phyloP scores from a whole-genome alignment of 768 basidiomycete species.

The Boletus subcaerulescens region DNA sequence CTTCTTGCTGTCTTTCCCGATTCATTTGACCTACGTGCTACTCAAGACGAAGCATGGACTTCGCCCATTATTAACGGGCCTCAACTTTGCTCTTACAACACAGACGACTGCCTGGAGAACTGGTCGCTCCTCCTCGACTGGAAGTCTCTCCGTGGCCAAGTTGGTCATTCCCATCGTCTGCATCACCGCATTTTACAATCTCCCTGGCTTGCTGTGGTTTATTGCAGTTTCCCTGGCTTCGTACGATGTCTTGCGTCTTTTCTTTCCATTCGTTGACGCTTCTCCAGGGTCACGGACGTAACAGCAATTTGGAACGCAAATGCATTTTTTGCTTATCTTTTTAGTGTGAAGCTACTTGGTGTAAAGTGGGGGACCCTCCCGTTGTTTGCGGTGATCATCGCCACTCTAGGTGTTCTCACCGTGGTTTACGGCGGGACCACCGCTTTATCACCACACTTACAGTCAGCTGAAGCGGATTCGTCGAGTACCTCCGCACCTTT shows the following conservation, averaged over 20 bases:
- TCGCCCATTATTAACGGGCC: constrained; percentile 46
- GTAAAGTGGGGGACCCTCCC: constrained; percentile 62
- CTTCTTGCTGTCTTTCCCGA: constrained; percentile 74
- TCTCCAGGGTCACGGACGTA: constrained; percentile 70
- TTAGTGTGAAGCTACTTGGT: constrained; percentile 70
- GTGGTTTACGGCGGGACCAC: constrained; percentile 79
- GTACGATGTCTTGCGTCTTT: constrained; percentile 41
- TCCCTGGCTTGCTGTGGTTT: constrained; percentile 75
- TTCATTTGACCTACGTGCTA: constrained; percentile 71
- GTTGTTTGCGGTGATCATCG: constrained; percentile 71
- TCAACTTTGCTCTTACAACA: constrained; percentile 46
- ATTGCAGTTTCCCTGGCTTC: constrained; percentile 64
- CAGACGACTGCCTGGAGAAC: constrained; percentile 18
- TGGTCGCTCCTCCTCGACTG: constrained; percentile 1
- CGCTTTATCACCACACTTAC: constrained; percentile 20
- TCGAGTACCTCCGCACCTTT: constrained; percentile 48
- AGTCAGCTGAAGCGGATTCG: constrained; percentile 1
- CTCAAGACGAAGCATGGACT: constrained; percentile 47
- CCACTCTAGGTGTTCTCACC: constrained; percentile 73
- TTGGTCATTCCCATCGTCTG: constrained; percentile 32
- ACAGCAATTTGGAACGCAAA: constrained; percentile 89
- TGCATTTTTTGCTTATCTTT: constrained; percentile 87
- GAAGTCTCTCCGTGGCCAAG: constrained; percentile 28
- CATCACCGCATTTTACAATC: constrained; percentile 47
- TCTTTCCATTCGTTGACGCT: constrained; percentile 5